phyloP scores from a whole-genome alignment of 2,329 filamentous ascomycete genomes.

The Phymatotrichopsis omnivora region DNA sequence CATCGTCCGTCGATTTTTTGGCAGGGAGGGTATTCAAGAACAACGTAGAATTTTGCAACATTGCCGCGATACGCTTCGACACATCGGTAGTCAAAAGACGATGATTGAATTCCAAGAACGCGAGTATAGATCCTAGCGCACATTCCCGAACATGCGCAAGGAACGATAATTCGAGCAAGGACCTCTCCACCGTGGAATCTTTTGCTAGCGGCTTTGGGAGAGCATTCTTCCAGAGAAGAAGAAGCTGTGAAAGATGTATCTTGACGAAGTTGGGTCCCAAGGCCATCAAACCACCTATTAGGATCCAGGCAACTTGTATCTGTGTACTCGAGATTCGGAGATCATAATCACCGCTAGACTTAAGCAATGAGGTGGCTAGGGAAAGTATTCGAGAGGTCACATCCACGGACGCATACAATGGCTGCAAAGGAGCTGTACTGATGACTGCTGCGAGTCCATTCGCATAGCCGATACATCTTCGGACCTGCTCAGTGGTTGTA shows the following conservation, averaged over 20 bases:
- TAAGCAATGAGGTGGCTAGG: conserved; percentile 83
- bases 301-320: conserved; percentile 93
- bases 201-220: conserved; percentile 88
- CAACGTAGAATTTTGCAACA: conserved; percentile 88
- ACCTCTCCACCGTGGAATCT: conserved; percentile 76
- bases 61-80: conserved; percentile 79
- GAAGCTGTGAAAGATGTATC: conserved; percentile 87
- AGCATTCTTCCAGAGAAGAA: conserved; percentile 94
- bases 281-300: conserved; percentile 94
- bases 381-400: conserved; percentile 85
- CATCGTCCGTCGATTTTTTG: conserved; percentile 78
- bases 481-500: conserved; percentile 51
- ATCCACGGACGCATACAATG: conserved; percentile 88
- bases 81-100: conserved; percentile 86
- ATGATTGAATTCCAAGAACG: conserved; percentile 89
- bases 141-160: conserved; percentile 91
- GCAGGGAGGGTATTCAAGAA: conserved; percentile 77
- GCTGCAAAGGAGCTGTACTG: conserved; percentile 77
- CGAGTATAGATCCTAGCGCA: conserved; percentile 78
- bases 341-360: conserved; percentile 84
- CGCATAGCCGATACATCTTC: conserved; percentile 80
- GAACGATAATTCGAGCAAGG: conserved; percentile 80
- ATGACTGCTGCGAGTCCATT: conserved; percentile 84
- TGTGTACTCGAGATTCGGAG: conserved; percentile 85
- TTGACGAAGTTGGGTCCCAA: conserved; percentile 97